Conservation (phyloP, 257 asterid genomes). For the Solanum pennellii region DNA sequence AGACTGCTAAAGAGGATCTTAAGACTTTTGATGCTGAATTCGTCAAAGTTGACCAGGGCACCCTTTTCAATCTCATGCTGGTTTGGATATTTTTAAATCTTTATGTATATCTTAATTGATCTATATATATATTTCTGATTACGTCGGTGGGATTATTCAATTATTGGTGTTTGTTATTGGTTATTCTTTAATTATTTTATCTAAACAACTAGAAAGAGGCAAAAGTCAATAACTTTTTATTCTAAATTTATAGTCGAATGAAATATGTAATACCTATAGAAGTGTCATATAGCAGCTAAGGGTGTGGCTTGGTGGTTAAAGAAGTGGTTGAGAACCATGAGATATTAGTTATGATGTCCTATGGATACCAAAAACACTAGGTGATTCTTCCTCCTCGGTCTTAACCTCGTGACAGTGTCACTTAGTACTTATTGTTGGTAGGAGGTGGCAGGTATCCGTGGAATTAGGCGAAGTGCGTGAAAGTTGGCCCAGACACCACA, state of each 20-base stretch:
- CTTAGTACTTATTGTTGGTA: too few relatives aligned
- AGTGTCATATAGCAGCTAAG: not conserved
- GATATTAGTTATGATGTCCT: too few relatives aligned
- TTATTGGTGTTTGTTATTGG: not conserved
- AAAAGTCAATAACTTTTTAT: not conserved
- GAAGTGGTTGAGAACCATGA: too few relatives aligned
- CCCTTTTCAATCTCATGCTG: slow-evolving; percentile 8
- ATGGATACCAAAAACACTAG: too few relatives aligned
- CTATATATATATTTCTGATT: not conserved
- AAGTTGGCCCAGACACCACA: too few relatives aligned
- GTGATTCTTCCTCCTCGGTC: too few relatives aligned
- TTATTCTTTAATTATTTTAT: not conserved
- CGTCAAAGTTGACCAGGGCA: slow-evolving; percentile 3
- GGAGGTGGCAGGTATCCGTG: too few relatives aligned
- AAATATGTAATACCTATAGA: not conserved
- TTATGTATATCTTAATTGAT: too few relatives aligned
- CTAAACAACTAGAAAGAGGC: not conserved
- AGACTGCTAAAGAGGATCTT: not conserved
- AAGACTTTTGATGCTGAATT: slow-evolving; percentile 6
- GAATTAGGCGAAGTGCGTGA: too few relatives aligned
- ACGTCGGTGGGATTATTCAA: not conserved
- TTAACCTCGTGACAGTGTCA: too few relatives aligned
- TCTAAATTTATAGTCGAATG: not conserved
- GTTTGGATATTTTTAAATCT: not conserved
- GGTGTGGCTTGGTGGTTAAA: too few relatives aligned